Evolutionary conservation across 2,329 filamentous ascomycete species (phyloP).

Genomic region (Aspergillus aculeatinus): DNA sequence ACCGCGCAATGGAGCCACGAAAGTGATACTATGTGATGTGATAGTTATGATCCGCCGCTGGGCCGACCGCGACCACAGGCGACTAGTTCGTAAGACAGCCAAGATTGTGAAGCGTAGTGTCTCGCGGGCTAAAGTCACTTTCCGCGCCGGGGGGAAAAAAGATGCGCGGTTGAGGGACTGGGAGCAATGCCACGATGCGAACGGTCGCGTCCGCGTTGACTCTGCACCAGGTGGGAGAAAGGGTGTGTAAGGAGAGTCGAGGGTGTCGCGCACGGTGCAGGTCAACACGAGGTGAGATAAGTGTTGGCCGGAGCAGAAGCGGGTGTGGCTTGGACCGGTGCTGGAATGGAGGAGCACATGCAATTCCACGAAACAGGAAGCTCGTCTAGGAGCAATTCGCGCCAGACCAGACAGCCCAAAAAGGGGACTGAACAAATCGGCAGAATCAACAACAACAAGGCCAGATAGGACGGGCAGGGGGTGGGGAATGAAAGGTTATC

Average conservation of each 20-base stretch:
- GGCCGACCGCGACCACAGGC: neutral
- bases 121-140: neutral
- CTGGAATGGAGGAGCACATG: constrained; percentile 3
- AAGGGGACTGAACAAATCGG: neutral
- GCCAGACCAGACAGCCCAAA: neutral
- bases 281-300: neutral
- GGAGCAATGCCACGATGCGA: neutral
- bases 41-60: neutral
- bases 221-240: neutral
- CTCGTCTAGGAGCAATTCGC: neutral
- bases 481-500: neutral
- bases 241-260: neutral
- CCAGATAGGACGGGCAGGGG: neutral
- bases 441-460: neutral
- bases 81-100: neutral
- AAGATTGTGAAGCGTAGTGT: neutral
- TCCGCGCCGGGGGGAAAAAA: neutral
- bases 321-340: neutral
- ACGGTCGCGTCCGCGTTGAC: neutral
- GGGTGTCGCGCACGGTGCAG: neutral
- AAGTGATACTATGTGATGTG: neutral
- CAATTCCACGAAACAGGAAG: neutral
- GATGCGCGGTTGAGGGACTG: neutral
- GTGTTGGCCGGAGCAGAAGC: neutral
- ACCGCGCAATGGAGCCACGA: neutral